Base-by-base conservation (phyloP, 2,329 filamentous ascomycete species). In the Beauveria scarabaeidicola region DNA sequence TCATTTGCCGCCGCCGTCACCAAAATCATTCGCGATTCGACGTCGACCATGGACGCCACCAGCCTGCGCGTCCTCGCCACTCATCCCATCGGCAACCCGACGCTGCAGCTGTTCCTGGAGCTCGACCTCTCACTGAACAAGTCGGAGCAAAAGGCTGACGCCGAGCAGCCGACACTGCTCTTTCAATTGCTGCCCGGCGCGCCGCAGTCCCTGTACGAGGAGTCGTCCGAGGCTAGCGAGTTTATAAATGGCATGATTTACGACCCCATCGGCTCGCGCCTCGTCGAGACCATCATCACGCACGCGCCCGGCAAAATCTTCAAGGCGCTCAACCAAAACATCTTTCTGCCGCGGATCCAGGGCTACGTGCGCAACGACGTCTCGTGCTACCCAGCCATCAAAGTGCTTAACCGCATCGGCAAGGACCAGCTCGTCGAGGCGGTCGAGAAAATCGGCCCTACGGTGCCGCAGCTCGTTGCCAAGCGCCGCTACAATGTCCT, bases 231-330 rank as follows among this genome's bases (percentile, higher is more conserved):
- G 52, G 88, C 89, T 4, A 81, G 84, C 11, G 78, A 81, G 17
- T 96, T 97, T 69, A 82, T 97, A 69, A 91, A 89, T 67, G 86
- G 89, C 59, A 83, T 97, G 69, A 79, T 97, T 27, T 97, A 97
- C 72, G 91, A 97, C 69, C 81, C 88, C 1, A 87, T 97, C 55
- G 94, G 94, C 17, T 97, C 93, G 3, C 87, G 93, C 48, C 79
- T 99, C 2, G 80, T 97, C 23, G 94, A 99, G 75, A 90, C 87
- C 0, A 87, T 99, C 63, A 83, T 97, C 63, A 82, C 86, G 27
- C 82, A 88, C 69, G 85, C 87, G 17, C 91, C 94, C 0, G 91
- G 90, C 47, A 96, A 94, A 73, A 75, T 91, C 38, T 99, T 97
- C 82, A 97, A 96, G 73, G 83, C 85, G 15, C 80, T 99, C 6